Evolutionary conservation across 208 protist genomes (phyloP), one percentile per base, ranked within the genome.

Genomic region (Trypanosoma rangeli): DNA sequence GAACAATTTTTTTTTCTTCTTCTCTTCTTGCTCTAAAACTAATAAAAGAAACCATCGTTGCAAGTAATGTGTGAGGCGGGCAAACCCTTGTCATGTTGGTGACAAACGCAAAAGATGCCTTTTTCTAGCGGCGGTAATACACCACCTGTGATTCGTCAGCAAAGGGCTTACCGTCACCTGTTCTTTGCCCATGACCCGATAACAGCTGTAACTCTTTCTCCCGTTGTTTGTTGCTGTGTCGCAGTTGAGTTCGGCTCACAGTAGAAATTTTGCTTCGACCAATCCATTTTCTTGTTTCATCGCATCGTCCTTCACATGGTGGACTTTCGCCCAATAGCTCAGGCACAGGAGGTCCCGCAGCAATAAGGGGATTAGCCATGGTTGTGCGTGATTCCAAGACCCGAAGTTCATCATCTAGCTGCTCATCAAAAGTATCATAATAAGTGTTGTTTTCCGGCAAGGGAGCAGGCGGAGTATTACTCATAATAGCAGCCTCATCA

Each of bases 101-200:
- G n/a, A 59, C 35, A 42, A 49, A 37, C 29, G n/a, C 39, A 20
- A 71, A 61, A 20, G 3, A 18, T 56, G 20, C 0, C 55, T 29
- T 28, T 46, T 55, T 69, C 64, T 74, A 89, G 56, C 88, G 83
- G 52, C 86, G 80, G 60, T 91, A 92, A 63, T 85, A 94, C 26
- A 94, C 86, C 20, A 90, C 84, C 50, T 94, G 89, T 0, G 89
- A 94, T 56, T 94, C 89, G 24, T 64, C 69, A 63, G 22, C 42
- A 37, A 44, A 24, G 2, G 69, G 18, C 35, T 57, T 20, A 0
- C 7, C 18, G n/a, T 20, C 44, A 16, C n/a, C 42, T 15, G 33
- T 0, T 22, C 12, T 33, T 29, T 68, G 13, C 3, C n/a, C 28
- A 13, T 33, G 55, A 16, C 48, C 24, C 3, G 29, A 50, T 2